Base-by-base conservation (phyloP, 1,139 yeast species). In the Suhomyces maxii region DNA sequence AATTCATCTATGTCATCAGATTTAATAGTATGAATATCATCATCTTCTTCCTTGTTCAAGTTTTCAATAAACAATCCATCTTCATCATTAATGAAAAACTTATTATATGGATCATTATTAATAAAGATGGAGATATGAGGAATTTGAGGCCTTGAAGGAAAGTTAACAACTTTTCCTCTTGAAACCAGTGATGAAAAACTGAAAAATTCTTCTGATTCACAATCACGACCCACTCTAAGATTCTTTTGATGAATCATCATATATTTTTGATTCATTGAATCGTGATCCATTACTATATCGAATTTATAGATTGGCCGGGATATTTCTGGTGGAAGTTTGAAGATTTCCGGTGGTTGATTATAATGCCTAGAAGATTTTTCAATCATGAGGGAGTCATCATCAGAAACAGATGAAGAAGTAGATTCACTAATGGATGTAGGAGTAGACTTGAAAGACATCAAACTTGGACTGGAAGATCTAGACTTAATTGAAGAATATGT, bases 301-400 rank as follows among this genome's bases (percentile, higher is more conserved):
- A 79, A 78, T 54, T 73, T 76, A 57, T 67, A 76, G 12, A 68
- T 54, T 8, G 82, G 83, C 37, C 80, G 60, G 11, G 69, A 59
- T 7, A 79, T 67, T 35, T 77, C 80, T 2, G 84, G 83, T 0
- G 79, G 74, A 11, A 70, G 58, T 34, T 61, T 64, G 37, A 69
- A 59, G 31, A 79, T 59, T 50, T 78, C 83, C 2, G 81, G 80
- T 10, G 80, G 80, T 39, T 70, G 67, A 14, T 68, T 52, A 13
- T 36, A 26, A 12, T 40, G 36, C 18, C 39, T 39, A 18, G 28
- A 12, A 13, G 30, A 39, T n/a, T 38, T 41, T n/a, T 41, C 44
- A 14, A 42, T 26, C 8, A 44, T 34, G 11, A 45, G 26, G 13
- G 64, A 56, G 26, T 68, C 72, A 5, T 60, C 50, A 47, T 66